Conservation (phyloP, 257 asterid genomes). For the Nicotiana knightiana region DNA sequence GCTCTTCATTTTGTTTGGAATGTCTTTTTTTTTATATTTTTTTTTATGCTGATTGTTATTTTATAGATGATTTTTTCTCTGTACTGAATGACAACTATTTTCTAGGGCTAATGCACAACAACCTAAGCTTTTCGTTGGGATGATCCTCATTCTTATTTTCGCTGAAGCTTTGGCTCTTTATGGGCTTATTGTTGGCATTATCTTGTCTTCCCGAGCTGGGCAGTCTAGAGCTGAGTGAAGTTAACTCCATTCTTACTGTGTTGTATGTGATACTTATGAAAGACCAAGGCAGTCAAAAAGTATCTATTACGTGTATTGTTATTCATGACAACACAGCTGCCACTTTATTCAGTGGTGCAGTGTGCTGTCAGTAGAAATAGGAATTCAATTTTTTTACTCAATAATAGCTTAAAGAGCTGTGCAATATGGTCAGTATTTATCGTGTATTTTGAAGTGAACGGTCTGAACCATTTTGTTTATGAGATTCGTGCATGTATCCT, state of each 20-base stretch:
- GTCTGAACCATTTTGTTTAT: not conserved
- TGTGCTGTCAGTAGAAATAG: conserved; percentile 1
- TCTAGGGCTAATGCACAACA: conserved; percentile 74
- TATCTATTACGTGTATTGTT: not conserved
- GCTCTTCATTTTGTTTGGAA: not conserved
- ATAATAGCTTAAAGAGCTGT: conserved; percentile 1
- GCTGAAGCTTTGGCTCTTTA: conserved; percentile 75
- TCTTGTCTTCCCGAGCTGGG: conserved; percentile 70
- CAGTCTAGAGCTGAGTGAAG: conserved; percentile 65
- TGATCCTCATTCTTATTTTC: conserved; percentile 72
- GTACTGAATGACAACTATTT: not conserved
- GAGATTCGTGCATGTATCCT: not conserved
- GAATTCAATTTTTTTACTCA: not conserved
- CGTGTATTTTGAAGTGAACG: not conserved
- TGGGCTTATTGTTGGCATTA: conserved; percentile 68
- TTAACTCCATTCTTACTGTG: not conserved
- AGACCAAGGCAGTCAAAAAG: not conserved
- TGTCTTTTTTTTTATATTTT: not conserved
- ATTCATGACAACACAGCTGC: not conserved
- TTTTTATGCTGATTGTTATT: not conserved
- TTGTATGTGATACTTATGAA: not conserved
- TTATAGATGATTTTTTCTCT: not conserved
- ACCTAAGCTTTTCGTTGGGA: conserved; percentile 70
- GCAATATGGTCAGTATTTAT: conserved; percentile 5
- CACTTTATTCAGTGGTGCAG: not conserved